A percentile compares a stretch with the other conserved stretches of the same genome.
Evolutionary conservation across 345 rosid species (phyloP).

Genomic region (Populus deltoides): DNA sequence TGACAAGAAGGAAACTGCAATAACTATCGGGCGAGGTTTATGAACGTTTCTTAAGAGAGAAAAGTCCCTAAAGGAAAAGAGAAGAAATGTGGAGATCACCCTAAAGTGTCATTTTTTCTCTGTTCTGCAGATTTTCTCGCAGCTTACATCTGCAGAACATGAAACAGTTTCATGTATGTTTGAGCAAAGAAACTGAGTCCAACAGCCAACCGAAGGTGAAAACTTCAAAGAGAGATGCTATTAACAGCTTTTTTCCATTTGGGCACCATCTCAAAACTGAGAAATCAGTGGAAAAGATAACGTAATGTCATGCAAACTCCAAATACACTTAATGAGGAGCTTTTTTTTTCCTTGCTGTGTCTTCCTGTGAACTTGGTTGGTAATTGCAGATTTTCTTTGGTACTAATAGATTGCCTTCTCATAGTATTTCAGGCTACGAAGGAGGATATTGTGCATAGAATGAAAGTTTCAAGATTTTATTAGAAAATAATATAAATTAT

Average conservation of each 20-base stretch:
- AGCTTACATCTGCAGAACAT: constrained; percentile 78
- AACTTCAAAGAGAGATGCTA: constrained; percentile 4
- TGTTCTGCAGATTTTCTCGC: constrained; percentile 62
- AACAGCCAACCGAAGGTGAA: constrained; percentile 25
- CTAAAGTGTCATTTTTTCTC: neutral
- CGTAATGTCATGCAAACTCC: neutral
- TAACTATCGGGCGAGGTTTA: constrained; percentile 63
- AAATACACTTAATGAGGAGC: neutral
- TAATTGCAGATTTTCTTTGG: neutral
- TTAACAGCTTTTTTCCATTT: neutral
- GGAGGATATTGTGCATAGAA: constrained; percentile 50
- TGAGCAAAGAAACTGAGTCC: constrained; percentile 33
- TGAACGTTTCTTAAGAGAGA: neutral
- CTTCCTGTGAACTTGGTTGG: constrained; percentile 10
- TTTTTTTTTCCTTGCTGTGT: no score
- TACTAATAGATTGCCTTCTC: constrained; percentile 2
- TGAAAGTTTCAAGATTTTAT: constrained; percentile 31
- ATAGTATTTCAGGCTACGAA: constrained; percentile 47
- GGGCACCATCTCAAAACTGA: neutral
- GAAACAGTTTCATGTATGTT: constrained; percentile 53
- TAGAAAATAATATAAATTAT: no score
- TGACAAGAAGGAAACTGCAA: constrained; percentile 83
- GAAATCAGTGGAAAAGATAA: neutral
- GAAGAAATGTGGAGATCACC: neutral
- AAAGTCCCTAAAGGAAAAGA: neutral